Percentiles rank a stretch among this genome's conserved stretches.
Conservation (phyloP, 306 rosid genomes). For the Clitoria ternatea region DNA sequence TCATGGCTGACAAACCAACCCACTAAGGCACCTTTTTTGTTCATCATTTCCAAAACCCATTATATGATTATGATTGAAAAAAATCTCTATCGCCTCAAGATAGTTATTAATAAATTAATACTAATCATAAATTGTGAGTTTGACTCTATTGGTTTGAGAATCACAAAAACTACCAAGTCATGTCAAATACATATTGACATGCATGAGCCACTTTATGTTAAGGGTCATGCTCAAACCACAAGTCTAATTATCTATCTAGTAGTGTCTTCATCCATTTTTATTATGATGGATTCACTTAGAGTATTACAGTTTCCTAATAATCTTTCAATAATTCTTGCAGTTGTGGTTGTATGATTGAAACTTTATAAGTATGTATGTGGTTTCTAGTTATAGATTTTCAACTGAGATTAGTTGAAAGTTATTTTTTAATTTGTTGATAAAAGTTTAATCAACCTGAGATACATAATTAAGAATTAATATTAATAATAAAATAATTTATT, state of each 20-base stretch:
- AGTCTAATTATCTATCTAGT: background rate
- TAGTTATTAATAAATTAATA: too few relatives aligned
- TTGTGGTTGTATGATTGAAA: slow-evolving; percentile 8
- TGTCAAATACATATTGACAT: slow-evolving; percentile 18
- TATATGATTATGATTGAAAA: background rate
- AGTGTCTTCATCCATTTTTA: slow-evolving; percentile 23
- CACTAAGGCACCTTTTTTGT: slow-evolving; percentile 19
- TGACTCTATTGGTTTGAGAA: slow-evolving; percentile 22
- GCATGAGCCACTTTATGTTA: slow-evolving; percentile 5
- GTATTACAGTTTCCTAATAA: background rate
- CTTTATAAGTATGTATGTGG: too few relatives aligned
- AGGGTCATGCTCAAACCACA: background rate
- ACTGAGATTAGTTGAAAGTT: too few relatives aligned
- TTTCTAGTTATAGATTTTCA: too few relatives aligned
- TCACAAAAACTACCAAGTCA: slow-evolving; percentile 21
- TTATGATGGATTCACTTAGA: background rate
- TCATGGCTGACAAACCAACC: slow-evolving; percentile 30
- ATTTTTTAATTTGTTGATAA: too few relatives aligned
- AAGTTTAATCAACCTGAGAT: too few relatives aligned
- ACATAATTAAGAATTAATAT: too few relatives aligned
- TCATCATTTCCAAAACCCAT: background rate
- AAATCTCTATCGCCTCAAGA: background rate
- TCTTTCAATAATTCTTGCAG: slow-evolving; percentile 13
- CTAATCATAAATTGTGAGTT: slow-evolving; percentile 9
- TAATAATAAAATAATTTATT: too few relatives aligned